A percentile compares a stretch with the other conserved stretches of the same genome.
phyloP scores from a whole-genome alignment of 2,329 filamentous ascomycete species.

The Grosmannia huntii region DNA sequence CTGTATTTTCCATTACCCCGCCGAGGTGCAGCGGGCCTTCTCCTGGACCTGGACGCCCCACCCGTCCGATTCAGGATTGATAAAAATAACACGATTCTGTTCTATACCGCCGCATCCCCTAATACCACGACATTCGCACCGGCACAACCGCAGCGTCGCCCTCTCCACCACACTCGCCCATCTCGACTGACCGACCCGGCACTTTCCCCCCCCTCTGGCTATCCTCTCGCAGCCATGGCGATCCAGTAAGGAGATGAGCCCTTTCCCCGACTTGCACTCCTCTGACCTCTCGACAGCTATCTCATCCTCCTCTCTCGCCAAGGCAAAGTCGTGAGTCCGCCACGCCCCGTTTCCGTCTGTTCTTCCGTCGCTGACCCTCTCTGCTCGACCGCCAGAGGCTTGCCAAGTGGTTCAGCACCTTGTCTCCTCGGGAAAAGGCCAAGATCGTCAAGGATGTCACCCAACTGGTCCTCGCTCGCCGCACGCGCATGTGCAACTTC shows the following conservation, averaged over 20 bases:
- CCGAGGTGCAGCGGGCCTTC: background rate
- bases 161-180: background rate
- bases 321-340: constrained; percentile 85
- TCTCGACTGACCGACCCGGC: background rate
- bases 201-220: no score
- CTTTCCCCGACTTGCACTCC: background rate
- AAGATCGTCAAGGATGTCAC: constrained; percentile 99
- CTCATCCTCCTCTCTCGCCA: constrained; percentile 94
- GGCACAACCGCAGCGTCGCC: background rate
- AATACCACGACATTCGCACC: background rate
- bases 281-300: constrained; percentile 51
- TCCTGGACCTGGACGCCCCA: background rate
- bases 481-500: constrained; percentile 99
- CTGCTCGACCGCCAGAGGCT: constrained; percentile 54
- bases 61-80: background rate
- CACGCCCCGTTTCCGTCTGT: constrained; percentile 3
- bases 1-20: background rate
- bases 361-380: constrained; percentile 19
- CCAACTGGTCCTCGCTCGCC: constrained; percentile 86
- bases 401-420: constrained; percentile 97
- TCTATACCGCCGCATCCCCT: background rate
- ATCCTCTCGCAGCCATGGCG: constrained; percentile 26
- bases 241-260: constrained; percentile 30
- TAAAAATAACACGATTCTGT: background rate
- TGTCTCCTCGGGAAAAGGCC: constrained; percentile 95